These are phyloP conservation scores for Penicillium sp. DNA, from an alignment of 2,329 filamentous ascomycete species.

Conservation along the genomic window DNA sequence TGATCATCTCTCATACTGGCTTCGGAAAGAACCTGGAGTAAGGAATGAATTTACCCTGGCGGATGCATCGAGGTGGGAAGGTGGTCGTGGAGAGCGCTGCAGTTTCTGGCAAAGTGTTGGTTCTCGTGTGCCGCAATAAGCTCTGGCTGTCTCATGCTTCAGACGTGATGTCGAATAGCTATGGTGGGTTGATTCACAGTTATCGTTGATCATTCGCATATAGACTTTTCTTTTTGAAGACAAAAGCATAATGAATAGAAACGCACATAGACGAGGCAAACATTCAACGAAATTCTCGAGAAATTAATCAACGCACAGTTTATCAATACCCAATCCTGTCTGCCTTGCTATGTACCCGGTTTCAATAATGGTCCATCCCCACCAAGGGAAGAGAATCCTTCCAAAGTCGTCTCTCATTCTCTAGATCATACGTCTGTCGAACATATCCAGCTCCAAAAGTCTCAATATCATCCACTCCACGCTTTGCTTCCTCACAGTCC, in stretches of 20 bases:
- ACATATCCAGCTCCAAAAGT: conserved; percentile 1
- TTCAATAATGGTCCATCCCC: neutral
- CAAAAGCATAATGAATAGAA: neutral
- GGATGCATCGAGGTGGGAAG: conserved; percentile 51
- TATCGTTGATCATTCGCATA: neutral
- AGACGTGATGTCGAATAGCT: neutral
- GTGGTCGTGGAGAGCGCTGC: conserved; percentile 47
- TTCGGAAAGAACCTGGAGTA: conserved; percentile 30
- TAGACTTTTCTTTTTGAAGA: neutral
- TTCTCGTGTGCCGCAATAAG: conserved; percentile 2
- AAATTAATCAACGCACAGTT: no score
- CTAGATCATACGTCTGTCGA: conserved; percentile 4
- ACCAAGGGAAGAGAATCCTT: neutral
- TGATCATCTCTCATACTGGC: conserved; percentile 26
- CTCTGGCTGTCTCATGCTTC: neutral
- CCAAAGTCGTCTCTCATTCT: conserved; percentile 4
- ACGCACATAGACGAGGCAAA: neutral
- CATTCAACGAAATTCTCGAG: neutral
- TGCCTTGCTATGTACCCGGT: neutral
- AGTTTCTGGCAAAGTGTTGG: conserved; percentile 43
- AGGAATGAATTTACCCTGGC: conserved; percentile 44
- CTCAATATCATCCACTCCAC: conserved; percentile 3
- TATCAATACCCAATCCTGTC: neutral
- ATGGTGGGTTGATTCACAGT: neutral
- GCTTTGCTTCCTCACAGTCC: conserved; percentile 20